Conservation (phyloP, 345 rosid species). For the Eucalyptus marginata region DNA sequence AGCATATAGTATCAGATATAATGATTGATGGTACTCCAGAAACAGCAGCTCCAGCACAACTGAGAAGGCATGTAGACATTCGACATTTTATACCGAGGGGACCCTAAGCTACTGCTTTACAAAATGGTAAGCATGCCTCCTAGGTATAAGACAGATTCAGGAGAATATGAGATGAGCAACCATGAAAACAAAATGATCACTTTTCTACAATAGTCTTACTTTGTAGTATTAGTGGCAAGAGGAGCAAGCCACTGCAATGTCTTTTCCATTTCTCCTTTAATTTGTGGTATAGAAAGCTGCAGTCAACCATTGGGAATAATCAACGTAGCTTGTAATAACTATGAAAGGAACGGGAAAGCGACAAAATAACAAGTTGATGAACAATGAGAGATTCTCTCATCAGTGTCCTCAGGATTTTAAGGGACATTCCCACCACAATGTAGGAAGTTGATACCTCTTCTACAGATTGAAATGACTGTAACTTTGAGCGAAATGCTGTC, state of each 20-base stretch:
- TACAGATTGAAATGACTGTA: constrained; percentile 55
- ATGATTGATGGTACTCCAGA: not conserved
- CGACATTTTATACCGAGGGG: not conserved
- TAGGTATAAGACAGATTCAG: not conserved
- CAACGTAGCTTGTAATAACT: not conserved
- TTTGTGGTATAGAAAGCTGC: constrained; percentile 72
- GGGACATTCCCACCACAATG: not conserved
- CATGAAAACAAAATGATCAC: not conserved
- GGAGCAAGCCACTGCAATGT: constrained; percentile 97
- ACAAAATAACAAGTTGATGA: not conserved
- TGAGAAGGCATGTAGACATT: not conserved
- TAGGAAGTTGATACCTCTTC: constrained; percentile 53
- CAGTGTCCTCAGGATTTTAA: not conserved
- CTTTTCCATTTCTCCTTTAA: constrained; percentile 94
- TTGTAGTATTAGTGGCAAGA: constrained; percentile 85
- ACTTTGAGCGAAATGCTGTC: constrained; percentile 65
- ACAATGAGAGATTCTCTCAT: not conserved
- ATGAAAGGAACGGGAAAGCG: not conserved
- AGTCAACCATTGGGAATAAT: not conserved
- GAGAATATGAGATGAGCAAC: not conserved
- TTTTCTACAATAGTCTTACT: constrained; percentile 22
- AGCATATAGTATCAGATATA: not conserved
- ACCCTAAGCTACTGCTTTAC: not conserved
- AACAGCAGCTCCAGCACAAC: not conserved
- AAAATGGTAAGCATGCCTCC: not conserved